These are phyloP conservation scores for Abrus precatorius DNA, from an alignment of 306 rosid genomes.

Conservation along the genomic window DNA sequence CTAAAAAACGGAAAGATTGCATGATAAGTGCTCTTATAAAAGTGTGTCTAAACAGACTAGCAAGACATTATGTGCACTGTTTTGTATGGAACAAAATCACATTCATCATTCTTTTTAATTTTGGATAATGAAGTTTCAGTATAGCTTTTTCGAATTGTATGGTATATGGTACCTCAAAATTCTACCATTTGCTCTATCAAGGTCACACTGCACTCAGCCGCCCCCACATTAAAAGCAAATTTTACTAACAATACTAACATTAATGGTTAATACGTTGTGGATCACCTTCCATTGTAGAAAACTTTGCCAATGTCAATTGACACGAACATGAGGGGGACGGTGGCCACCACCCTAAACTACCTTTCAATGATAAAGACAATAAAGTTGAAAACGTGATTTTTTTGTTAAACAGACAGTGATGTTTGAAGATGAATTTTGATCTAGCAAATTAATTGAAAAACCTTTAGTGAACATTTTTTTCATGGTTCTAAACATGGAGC, in stretches of 20 bases:
- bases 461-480: not conserved
- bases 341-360: too few species aligned
- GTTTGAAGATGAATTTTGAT: not conserved
- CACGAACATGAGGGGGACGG: not conserved
- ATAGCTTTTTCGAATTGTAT: not conserved
- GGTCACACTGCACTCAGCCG: constrained; percentile 18
- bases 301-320: not conserved
- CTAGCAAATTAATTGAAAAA: not conserved
- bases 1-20: constrained; percentile 32
- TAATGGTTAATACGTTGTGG: not conserved
- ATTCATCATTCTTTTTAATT: constrained; percentile 2
- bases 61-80: not conserved
- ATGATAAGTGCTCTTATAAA: constrained; percentile 11
- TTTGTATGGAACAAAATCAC: not conserved
- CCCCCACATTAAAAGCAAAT: constrained; percentile 2
- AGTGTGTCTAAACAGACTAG: not conserved
- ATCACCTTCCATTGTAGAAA: not conserved
- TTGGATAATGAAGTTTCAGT: constrained; percentile 11
- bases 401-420: too few species aligned
- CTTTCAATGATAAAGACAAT: too few species aligned
- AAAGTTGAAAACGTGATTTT: too few species aligned
- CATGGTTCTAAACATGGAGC: too few species aligned
- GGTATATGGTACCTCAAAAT: not conserved
- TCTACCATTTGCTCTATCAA: constrained; percentile 11
- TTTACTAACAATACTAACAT: not conserved